A percentile compares a stretch with the other conserved stretches of the same genome.
Evolutionary conservation across 306 rosid species (phyloP).

Genomic region (Prunus mume): DNA sequence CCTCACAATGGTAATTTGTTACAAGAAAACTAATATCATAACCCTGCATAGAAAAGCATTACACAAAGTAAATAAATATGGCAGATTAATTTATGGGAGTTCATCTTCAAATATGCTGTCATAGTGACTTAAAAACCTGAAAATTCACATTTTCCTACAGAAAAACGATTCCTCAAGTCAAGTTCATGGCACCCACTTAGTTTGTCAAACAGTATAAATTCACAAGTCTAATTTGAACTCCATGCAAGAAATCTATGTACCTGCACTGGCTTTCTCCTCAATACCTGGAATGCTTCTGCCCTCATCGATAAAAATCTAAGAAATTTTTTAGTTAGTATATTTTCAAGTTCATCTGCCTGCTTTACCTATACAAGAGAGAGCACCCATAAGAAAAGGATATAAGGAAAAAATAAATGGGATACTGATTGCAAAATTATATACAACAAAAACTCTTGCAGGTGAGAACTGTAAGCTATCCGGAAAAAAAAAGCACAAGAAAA

Average conservation of each 20-base stretch:
- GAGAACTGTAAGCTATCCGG: not conserved
- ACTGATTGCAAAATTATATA: not conserved
- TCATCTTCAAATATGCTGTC: not conserved
- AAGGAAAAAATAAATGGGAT: slow-evolving; percentile 5
- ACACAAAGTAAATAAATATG: not conserved
- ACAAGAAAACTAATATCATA: slow-evolving; percentile 96
- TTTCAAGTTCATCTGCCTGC: slow-evolving; percentile 98
- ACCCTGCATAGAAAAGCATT: slow-evolving; percentile 60
- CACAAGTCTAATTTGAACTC: not conserved
- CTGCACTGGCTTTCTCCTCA: slow-evolving; percentile 95
- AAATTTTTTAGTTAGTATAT: slow-evolving; percentile 88
- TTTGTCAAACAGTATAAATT: not conserved
- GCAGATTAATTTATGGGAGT: not conserved
- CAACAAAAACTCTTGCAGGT: not conserved
- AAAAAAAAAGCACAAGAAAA: not conserved
- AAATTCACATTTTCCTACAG: not conserved
- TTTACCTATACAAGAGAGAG: slow-evolving; percentile 61
- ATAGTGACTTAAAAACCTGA: not conserved
- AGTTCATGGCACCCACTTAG: not conserved
- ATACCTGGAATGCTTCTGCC: slow-evolving; percentile 97
- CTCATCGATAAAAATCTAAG: slow-evolving; percentile 97
- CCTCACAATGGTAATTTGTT: slow-evolving; percentile 94
- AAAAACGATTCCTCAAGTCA: not conserved
- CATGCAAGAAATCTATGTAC: slow-evolving; percentile 31
- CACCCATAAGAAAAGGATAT: not conserved